These are phyloP conservation scores for Neurospora sp. DNA, from an alignment of 495 filamentous ascomycete species.

Conservation along the genomic window DNA sequence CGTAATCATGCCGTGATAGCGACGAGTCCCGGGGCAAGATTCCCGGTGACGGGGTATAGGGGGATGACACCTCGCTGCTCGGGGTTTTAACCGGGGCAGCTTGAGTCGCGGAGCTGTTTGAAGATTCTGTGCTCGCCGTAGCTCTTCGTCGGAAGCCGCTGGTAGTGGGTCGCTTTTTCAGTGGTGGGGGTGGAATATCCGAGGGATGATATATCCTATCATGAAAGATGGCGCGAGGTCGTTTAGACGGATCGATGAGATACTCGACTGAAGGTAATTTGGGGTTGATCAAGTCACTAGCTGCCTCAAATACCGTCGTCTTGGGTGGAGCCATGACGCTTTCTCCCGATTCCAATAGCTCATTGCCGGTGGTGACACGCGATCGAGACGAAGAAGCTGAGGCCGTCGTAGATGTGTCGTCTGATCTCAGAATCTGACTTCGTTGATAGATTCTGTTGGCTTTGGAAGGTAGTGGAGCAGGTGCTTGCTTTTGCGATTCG, in stretches of 20 bases:
- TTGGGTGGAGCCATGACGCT: conserved; percentile 62
- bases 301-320: conserved; percentile 90
- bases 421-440: conserved; percentile 55
- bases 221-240: conserved; percentile 92
- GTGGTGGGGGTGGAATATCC: conserved; percentile 77
- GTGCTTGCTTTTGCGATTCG: conserved; percentile 23
- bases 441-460: conserved; percentile 65
- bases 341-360: conserved; percentile 31
- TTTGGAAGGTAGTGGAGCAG: conserved; percentile 30
- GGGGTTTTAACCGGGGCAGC: not conserved
- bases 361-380: conserved; percentile 31
- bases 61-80: conserved; percentile 7
- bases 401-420: conserved; percentile 23
- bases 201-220: conserved; percentile 89
- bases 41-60: conserved; percentile 1
- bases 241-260: conserved; percentile 67
- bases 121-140: conserved; percentile 2
- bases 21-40: conserved; percentile 18
- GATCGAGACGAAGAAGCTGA: conserved; percentile 28
- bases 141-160: conserved; percentile 23
- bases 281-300: conserved; percentile 82
- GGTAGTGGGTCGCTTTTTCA: conserved; percentile 45
- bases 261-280: conserved; percentile 73
- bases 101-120: not conserved
- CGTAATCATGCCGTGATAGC: conserved; percentile 28